Base-by-base conservation (phyloP, 495 filamentous ascomycete species). In the Annulohypoxylon moriforme region DNA sequence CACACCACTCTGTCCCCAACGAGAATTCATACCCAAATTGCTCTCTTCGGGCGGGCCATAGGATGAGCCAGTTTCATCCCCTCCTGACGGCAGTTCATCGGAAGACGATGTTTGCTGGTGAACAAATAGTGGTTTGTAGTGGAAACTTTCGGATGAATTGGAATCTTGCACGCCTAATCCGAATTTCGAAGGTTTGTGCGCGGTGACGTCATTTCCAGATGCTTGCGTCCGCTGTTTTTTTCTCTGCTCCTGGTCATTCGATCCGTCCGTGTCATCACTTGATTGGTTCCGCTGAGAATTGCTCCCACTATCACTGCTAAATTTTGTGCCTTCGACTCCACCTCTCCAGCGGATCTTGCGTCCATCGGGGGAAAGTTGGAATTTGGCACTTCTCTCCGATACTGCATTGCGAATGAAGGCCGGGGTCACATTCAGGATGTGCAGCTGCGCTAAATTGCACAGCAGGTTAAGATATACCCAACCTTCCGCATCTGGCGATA, bases 401-500 rank as follows among this genome's bases (percentile, higher is more conserved):
- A 95, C 82, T 13, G 92, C 91, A 42, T 86, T 84, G 67, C 89
- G 85, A 61, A 94, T 88, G 69, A 92, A 93, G 29, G 89, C 87
- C 1, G 87, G 82, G 0, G 92, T 93, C 24, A 94, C 91, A 72
- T 90, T 93, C 63, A 93, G 82, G 1, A 91, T 92, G 75, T 93
- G 91, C 20, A 95, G 81, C 78, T 94, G 92, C 1, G 92, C 92
- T 82, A 95, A 87, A 79, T 92, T 93, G 76, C 87, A 89, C 29
- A 95, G 84, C 16, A 95, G 81, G 71, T 94, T 94, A n/a, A 95
- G 84, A 72, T 92, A 94, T 11, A 94, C 87, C 92, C 92, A 95
- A 14, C 90, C 90, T 62, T 87, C 85, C 13, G 80, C 81, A 64
- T 86, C 82, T 14, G 84, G 81, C 34, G 83, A 81, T 27, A 85